Base-by-base conservation (phyloP, 495 filamentous ascomycete species). In the Tuber melanosporum region DNA sequence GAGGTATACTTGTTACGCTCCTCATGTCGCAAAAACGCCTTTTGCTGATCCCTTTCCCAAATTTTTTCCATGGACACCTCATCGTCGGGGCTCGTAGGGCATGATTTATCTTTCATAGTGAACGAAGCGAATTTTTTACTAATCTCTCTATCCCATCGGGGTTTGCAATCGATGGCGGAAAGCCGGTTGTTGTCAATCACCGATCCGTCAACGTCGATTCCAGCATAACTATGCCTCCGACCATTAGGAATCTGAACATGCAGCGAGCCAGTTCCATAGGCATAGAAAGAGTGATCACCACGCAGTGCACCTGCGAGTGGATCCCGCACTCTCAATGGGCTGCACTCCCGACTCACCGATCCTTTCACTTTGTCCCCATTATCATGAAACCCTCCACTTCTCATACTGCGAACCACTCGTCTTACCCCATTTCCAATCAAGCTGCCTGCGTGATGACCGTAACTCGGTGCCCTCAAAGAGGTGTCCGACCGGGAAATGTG, bases 71-170 rank as follows among this genome's bases (percentile, higher is more conserved):
- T 80, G 12, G 78, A 80, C 46, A 76, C 66, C 43, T 77, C 72
- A 46, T 82, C 80, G 42, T 82, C 80, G 12, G 80, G 80, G 41
- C 80, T 82, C 47, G 80, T 77, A 46, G 80, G 77, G 42, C 80
- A 82, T 5, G 80, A 72, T 66, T 72, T 77, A 41, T 79, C 74
- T 9, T 74, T 70, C 71, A 75, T 75, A 26, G 62, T 42, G 49
- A 76, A 74, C 42, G 66, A 72, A 44, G n/a, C 77, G 22, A 80
- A 71, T 76, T 75, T 80, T 36, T 71, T 73, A 42, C 70, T 71
- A 46, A 77, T 71, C 26, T 66, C 57, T 26, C 57, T 66, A 66
- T 66, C 57, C 57, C 57, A 66, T 66, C 57, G 57, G 57, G 57
- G 26, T 36, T 66, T 36, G 19, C 32, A 66, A 66, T 66, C 57